These are phyloP conservation scores for Coemansia sp. DNA, from an alignment of 192 early-diverging fungal species.

Conservation along the genomic window DNA sequence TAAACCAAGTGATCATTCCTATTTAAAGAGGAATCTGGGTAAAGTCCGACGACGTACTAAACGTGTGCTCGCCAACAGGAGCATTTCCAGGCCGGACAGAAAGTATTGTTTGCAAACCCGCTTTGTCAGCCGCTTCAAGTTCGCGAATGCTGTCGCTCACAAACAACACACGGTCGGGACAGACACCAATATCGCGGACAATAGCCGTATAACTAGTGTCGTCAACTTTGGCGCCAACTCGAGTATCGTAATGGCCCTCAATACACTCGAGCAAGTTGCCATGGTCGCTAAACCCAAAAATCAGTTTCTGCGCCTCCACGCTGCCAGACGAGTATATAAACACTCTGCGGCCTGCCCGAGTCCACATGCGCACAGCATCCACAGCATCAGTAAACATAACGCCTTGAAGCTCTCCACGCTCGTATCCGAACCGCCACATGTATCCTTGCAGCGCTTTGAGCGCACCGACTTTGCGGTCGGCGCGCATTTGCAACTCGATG, in stretches of 20 bases:
- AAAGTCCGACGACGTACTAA: conserved; percentile 24
- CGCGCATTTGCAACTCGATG: conserved; percentile 80
- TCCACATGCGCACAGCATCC: conserved; percentile 74
- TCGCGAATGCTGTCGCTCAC: conserved; percentile 90
- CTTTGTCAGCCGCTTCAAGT: conserved; percentile 71
- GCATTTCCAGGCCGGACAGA: conserved; percentile 75
- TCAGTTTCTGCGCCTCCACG: conserved; percentile 87
- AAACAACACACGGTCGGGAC: conserved; percentile 68
- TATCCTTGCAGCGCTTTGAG: conserved; percentile 92
- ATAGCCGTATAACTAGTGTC: conserved; percentile 73
- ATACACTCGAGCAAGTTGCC: conserved; percentile 77
- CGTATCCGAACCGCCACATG: conserved; percentile 91
- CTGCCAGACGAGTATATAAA: conserved; percentile 98
- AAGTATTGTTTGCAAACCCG: conserved; percentile 68
- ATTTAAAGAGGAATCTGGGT: conserved; percentile 22
- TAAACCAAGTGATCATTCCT: background rate
- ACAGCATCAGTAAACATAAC: conserved; percentile 86
- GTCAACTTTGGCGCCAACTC: conserved; percentile 79
- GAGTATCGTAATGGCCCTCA: conserved; percentile 88
- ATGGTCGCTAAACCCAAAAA: conserved; percentile 81
- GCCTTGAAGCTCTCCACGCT: conserved; percentile 70
- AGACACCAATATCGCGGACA: conserved; percentile 60
- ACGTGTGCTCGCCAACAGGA: conserved; percentile 9
- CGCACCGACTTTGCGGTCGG: conserved; percentile 87
- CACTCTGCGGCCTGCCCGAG: conserved; percentile 57